phyloP scores from a whole-genome alignment of 2,329 filamentous ascomycete genomes.

The Penicillium capsulatum region DNA sequence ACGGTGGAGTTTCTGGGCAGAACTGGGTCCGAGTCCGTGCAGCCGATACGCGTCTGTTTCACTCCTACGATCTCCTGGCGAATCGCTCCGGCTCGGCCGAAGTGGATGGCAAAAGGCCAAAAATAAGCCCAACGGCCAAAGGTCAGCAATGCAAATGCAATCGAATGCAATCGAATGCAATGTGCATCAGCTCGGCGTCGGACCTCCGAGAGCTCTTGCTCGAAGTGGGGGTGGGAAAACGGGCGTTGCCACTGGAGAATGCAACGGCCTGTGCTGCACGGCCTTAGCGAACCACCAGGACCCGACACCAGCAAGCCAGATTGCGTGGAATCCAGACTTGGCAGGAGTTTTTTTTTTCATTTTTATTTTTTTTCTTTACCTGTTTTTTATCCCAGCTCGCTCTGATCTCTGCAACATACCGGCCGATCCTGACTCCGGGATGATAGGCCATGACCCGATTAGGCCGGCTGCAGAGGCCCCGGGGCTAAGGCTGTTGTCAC shows the following conservation, averaged over 20 bases:
- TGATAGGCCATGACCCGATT: constrained; percentile 14
- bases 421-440: constrained; percentile 8
- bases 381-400: too few species aligned
- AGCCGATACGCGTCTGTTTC: constrained; percentile 37
- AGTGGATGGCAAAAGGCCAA: not conserved
- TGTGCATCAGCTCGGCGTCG: not conserved
- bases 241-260: constrained; percentile 11
- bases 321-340: not conserved
- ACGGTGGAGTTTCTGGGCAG: constrained; percentile 5
- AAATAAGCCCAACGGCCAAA: not conserved
- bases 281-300: not conserved
- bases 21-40: constrained; percentile 27
- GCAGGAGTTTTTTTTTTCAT: too few species aligned
- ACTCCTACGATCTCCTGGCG: constrained; percentile 15
- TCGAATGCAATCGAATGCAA: not conserved
- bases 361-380: too few species aligned
- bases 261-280: constrained; percentile 10
- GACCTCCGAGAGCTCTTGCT: not conserved
- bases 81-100: constrained; percentile 14
- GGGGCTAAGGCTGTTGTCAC: constrained; percentile 6
- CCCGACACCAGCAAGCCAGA: not conserved
- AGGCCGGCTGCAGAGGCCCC: constrained; percentile 18
- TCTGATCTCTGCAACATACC: constrained; percentile 3
- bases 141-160: too few species aligned
- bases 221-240: not conserved